Conservation (phyloP, 164 flowering plant species). For the Cinnamomum micranthum region DNA sequence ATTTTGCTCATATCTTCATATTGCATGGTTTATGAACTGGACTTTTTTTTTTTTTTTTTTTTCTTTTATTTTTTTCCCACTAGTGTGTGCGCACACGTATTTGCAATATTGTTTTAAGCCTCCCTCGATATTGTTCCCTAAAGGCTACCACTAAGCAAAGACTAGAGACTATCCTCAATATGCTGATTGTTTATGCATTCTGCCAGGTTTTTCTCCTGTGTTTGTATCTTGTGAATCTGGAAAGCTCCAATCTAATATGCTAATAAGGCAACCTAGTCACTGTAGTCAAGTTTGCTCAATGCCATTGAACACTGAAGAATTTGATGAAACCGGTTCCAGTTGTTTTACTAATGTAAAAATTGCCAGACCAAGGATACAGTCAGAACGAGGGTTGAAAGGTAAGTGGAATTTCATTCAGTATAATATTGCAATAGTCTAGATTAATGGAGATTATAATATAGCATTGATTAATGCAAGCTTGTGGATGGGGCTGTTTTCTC, state of each 20-base stretch:
- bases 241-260: conserved; percentile 31
- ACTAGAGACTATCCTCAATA: not conserved
- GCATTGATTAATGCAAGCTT: conserved; percentile 28
- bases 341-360: conserved; percentile 24
- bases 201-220: conserved; percentile 37
- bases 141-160: conserved; percentile 18
- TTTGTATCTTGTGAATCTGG: conserved; percentile 22
- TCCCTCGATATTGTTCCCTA: too few relatives aligned
- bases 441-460: conserved; percentile 12
- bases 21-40: not conserved
- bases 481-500: conserved; percentile 24
- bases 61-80: not conserved
- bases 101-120: conserved; percentile 7
- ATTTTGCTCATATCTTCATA: not conserved
- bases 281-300: conserved; percentile 31
- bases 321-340: conserved; percentile 44
- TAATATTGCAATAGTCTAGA: conserved; percentile 23
- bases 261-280: conserved; percentile 33
- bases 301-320: conserved; percentile 34
- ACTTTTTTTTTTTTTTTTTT: not conserved
- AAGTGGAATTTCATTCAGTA: conserved; percentile 56
- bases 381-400: conserved; percentile 73
- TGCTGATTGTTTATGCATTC: conserved; percentile 9
- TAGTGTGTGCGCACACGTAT: not conserved
- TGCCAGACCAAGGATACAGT: conserved; percentile 34